Conservation (phyloP, 2,329 filamentous ascomycete species). For the Trichoderma asperellum region DNA sequence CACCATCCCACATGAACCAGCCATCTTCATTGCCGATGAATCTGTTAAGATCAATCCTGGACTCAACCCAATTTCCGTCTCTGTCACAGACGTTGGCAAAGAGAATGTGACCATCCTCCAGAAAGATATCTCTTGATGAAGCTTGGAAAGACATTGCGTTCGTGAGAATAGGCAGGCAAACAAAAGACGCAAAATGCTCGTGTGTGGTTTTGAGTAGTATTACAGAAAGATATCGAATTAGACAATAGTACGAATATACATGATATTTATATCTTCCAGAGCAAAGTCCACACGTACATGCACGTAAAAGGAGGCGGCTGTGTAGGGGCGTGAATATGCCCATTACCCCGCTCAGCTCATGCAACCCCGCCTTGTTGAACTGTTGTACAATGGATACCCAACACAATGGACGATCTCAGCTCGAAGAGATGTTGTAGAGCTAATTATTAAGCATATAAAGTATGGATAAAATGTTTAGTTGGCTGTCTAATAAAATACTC, state of each 20-base stretch:
- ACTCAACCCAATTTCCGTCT: conserved; percentile 5
- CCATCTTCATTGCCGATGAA: conserved; percentile 32
- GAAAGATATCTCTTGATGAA: conserved; percentile 15
- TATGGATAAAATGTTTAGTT: background rate
- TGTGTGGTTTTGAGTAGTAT: background rate
- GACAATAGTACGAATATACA: background rate
- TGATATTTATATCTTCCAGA: background rate
- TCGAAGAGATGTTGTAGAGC: background rate
- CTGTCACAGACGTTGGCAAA: conserved; percentile 14
- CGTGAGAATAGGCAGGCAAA: background rate
- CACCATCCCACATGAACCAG: conserved; percentile 31
- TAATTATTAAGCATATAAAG: background rate
- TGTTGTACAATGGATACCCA: background rate
- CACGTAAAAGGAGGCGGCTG: conserved; percentile 10
- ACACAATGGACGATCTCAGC: background rate
- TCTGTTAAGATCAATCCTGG: conserved; percentile 24
- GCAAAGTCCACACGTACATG: background rate
- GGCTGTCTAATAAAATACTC: background rate
- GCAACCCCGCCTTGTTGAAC: conserved; percentile 6
- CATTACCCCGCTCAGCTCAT: conserved; percentile 11
- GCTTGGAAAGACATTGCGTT: conserved; percentile 28
- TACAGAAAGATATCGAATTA: background rate
- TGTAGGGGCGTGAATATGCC: conserved; percentile 2
- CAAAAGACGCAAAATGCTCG: background rate
- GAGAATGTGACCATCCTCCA: conserved; percentile 30